Conservation (phyloP, 202 grass and related monocot genomes). For the Cymbopogon flexuosus region DNA sequence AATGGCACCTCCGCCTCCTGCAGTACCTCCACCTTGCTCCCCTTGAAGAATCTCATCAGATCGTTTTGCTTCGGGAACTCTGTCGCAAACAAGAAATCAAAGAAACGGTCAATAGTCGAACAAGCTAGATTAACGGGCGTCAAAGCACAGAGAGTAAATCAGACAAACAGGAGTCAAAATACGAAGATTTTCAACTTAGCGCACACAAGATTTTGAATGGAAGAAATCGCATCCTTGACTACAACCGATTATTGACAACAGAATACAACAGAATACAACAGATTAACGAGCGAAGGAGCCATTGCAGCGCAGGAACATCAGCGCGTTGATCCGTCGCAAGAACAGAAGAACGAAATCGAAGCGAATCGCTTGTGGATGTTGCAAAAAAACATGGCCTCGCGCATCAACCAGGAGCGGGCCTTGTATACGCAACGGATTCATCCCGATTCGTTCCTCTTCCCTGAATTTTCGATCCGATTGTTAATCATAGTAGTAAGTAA, state of each 20-base stretch:
- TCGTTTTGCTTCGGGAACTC: conserved; percentile 11
- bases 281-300: neutral
- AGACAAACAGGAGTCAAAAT: neutral
- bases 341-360: conserved; percentile 2
- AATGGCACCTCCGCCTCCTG: conserved; percentile 40
- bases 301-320: neutral
- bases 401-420: neutral
- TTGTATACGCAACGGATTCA: neutral
- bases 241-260: neutral
- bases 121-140: neutral
- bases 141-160: neutral
- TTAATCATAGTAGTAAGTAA: neutral
- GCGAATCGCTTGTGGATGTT: neutral
- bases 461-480: neutral
- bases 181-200: neutral
- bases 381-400: neutral
- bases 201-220: neutral
- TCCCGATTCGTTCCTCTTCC: neutral
- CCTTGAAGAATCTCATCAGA: conserved; percentile 63
- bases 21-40: conserved; percentile 63
- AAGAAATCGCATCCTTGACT: conserved; percentile 11
- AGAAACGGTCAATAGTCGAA: conserved; percentile 6
- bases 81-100: conserved; percentile 9
- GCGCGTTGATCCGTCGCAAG: conserved; percentile 2
- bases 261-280: neutral